Evolutionary conservation across 1,284 basidiomycete genomes (phyloP).

Genomic region (Ustilago shanxiensis): DNA sequence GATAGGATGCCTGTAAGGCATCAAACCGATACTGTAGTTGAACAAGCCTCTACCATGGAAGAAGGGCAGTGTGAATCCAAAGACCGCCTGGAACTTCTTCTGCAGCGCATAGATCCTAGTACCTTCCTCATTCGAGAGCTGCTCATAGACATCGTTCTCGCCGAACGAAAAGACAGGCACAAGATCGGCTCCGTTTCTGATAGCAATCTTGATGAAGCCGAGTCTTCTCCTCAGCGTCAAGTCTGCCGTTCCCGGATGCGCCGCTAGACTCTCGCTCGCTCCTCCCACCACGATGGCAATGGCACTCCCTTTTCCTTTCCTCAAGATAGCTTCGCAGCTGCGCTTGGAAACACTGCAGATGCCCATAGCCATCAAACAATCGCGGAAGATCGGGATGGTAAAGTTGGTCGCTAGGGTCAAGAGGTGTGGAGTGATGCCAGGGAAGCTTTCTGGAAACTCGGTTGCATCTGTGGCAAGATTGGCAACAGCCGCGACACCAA

Average conservation of each 20-base stretch:
- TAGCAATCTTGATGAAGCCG: slow-evolving; percentile 96
- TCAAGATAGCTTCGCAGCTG: slow-evolving; percentile 89
- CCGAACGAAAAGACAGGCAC: slow-evolving; percentile 79
- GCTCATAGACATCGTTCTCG: slow-evolving; percentile 98
- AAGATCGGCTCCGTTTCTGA: slow-evolving; percentile 79
- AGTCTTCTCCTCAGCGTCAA: slow-evolving; percentile 81
- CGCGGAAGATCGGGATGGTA: slow-evolving; percentile 90
- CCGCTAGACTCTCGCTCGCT: slow-evolving; percentile 91
- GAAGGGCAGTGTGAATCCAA: slow-evolving; percentile 95
- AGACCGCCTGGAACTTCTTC: slow-evolving; percentile 72
- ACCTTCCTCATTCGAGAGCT: slow-evolving; percentile 93
- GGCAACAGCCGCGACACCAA: slow-evolving; percentile 81
- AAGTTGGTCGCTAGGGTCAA: slow-evolving; percentile 90
- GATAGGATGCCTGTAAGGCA: slow-evolving; percentile 94
- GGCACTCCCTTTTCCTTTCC: slow-evolving; percentile 73
- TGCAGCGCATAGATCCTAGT: slow-evolving; percentile 79
- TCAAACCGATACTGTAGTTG: slow-evolving; percentile 78
- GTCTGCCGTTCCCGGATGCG: slow-evolving; percentile 93
- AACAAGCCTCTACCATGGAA: slow-evolving; percentile 85
- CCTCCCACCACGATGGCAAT: slow-evolving; percentile 98
- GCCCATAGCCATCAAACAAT: slow-evolving; percentile 81
- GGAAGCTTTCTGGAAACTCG: slow-evolving; percentile 90
- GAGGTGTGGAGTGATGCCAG: slow-evolving; percentile 91
- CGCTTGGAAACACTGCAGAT: slow-evolving; percentile 91
- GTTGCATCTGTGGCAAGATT: slow-evolving; percentile 96